Evolutionary conservation across 2,329 filamentous ascomycete genomes (phyloP), one percentile per base, ranked within the genome.

Genomic region (Aureobasidium uvarum): DNA sequence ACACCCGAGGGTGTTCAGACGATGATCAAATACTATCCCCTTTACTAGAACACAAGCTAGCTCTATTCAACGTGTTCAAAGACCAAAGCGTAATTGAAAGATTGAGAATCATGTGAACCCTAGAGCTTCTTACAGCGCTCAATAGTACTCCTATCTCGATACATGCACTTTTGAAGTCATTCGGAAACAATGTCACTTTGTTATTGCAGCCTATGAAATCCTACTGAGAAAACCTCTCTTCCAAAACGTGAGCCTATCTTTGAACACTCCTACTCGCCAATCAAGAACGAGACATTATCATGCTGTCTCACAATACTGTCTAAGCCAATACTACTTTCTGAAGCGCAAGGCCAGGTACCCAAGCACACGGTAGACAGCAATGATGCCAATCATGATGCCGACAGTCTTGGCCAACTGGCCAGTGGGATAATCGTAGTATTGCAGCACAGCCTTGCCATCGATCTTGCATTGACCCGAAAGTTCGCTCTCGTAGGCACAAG

Each of bases 401-500:
- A 67, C 60, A n/a, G 50, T 64, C 66, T 64, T 64, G 7, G 62
- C 60, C 23, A 64, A 16, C 46, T 59, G 38, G 0, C 84, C 86
- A 1, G 82, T 83, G 1, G 80, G 76, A 73, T 90, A 92, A 0
- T 85, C 87, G 73, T 90, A 92, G 54, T 81, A 77, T 41, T 83
- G 77, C 64, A 94, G 74, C 5, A 94, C 88, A 1, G 82, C 89
- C 56, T 81, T 83, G 0, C 90, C 91, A 1, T 83, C 81, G 67
- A 93, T 89, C 75, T 84, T 77, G 71, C 90, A 91, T 72, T 89
- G 75, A 31, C 78, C 72, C 51, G 82, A 82, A 66, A 91, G 72
- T 66, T 82, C 80, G 5, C 83, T 88, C 33, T 80, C 75, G 72
- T 87, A 93, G 84, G 90, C 89, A 77, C 90, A 94, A 43, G 82